Conservation (phyloP, 495 filamentous ascomycete species). For the Aspergillus diversus region DNA sequence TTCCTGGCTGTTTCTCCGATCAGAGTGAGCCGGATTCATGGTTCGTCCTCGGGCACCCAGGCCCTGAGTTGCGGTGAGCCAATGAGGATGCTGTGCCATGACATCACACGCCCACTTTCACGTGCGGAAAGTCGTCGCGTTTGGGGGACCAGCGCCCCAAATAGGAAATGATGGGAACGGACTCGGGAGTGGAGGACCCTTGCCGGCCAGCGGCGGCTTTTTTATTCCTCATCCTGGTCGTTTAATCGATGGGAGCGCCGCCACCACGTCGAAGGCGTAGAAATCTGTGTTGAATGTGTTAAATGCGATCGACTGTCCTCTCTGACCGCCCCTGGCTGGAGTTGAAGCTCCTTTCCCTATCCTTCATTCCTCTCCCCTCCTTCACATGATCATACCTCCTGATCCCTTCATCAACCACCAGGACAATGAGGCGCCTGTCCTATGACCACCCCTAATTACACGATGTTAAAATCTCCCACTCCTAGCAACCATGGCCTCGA, state of each 20-base stretch:
- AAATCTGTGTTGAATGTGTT: neutral
- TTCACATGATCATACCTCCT: slow-evolving; percentile 15
- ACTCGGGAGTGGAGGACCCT: neutral
- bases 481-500: slow-evolving; percentile 6
- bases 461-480: slow-evolving; percentile 18
- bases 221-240: neutral
- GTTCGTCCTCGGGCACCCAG: slow-evolving; percentile 12
- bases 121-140: neutral
- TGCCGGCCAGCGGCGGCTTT: neutral
- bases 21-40: neutral
- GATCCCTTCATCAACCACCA: neutral
- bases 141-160: neutral
- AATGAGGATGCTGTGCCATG: neutral
- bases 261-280: too few species aligned
- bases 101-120: slow-evolving; percentile 5
- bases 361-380: neutral
- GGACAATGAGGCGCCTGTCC: slow-evolving; percentile 11
- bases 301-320: neutral
- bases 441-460: slow-evolving; percentile 10
- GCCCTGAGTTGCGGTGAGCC: neutral
- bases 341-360: neutral
- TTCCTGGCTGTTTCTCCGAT: neutral
- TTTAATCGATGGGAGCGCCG: too few species aligned
- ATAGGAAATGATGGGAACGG: slow-evolving; percentile 9
- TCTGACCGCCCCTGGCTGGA: neutral